A percentile compares a stretch with the other conserved stretches of the same genome.
Evolutionary conservation across 73 alveolate species (phyloP).

Genomic region (Paramecium tetraurelia): DNA sequence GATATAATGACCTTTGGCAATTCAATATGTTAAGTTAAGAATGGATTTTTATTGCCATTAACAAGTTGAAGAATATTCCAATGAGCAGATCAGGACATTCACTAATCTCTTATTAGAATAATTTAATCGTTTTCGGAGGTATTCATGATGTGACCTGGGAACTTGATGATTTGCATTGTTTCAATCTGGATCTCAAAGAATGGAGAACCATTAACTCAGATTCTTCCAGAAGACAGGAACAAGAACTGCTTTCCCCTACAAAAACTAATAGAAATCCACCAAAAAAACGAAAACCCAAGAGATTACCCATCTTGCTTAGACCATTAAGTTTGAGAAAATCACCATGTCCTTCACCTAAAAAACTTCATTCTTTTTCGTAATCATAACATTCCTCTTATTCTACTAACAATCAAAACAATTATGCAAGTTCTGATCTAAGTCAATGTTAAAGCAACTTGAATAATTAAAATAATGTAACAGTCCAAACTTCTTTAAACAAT

Average conservation of each 20-base stretch:
- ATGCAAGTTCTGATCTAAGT: not conserved
- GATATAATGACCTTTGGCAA: conserved; percentile 72
- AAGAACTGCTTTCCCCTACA: not conserved
- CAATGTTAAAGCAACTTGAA: not conserved
- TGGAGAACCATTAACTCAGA: conserved; percentile 58
- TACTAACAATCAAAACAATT: not conserved
- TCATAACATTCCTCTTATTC: not conserved
- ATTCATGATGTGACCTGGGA: conserved; percentile 83
- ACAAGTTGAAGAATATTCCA: conserved; percentile 17
- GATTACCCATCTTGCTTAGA: not conserved
- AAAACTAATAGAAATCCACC: not conserved
- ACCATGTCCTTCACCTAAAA: not conserved
- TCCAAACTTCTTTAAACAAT: not conserved
- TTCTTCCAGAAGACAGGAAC: conserved; percentile 31
- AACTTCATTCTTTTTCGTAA: not conserved
- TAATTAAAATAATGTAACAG: not conserved
- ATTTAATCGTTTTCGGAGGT: conserved; percentile 80
- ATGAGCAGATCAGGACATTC: conserved; percentile 79
- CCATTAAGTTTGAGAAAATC: not conserved
- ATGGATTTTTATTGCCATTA: conserved; percentile 54
- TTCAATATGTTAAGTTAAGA: conserved; percentile 27
- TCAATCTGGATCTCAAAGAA: conserved; percentile 56
- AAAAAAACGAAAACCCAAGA: not conserved
- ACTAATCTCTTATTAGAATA: conserved; percentile 34
- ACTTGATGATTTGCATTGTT: conserved; percentile 70